These are phyloP conservation scores for Cerioporus squamosus DNA, from an alignment of 1,284 basidiomycete genomes.

Conservation along the genomic window DNA sequence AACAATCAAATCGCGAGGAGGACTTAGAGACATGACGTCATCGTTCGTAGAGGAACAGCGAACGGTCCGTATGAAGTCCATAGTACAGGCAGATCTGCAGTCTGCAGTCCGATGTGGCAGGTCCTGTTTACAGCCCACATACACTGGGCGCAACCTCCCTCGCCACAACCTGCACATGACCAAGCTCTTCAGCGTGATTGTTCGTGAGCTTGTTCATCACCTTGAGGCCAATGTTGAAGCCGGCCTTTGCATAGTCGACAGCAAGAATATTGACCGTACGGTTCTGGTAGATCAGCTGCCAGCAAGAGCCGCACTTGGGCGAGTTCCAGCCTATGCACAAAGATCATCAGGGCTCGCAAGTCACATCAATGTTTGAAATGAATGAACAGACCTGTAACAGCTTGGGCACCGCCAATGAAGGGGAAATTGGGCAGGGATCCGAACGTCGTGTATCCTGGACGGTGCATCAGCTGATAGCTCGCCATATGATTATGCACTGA, in stretches of 20 bases:
- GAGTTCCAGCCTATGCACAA: slow-evolving; percentile 41
- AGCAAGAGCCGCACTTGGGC: slow-evolving; percentile 50
- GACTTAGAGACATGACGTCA: too few species aligned
- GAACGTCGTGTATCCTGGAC: slow-evolving; percentile 50
- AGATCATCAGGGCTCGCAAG: slow-evolving; percentile 5
- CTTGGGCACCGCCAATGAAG: slow-evolving; percentile 48
- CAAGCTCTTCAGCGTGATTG: slow-evolving; percentile 40
- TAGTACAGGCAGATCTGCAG: too few species aligned
- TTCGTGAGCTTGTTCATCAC: slow-evolving; percentile 50
- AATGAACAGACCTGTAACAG: slow-evolving; percentile 43
- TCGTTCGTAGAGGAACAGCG: too few species aligned
- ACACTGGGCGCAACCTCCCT: slow-evolving; percentile 37
- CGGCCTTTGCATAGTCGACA: slow-evolving; percentile 42
- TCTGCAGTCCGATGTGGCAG: too few species aligned
- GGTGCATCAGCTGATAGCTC: slow-evolving; percentile 30
- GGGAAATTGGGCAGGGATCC: slow-evolving; percentile 51
- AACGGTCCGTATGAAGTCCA: too few species aligned
- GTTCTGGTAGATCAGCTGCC: slow-evolving; percentile 43
- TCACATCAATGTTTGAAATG: slow-evolving; percentile 12
- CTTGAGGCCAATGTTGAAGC: slow-evolving; percentile 44
- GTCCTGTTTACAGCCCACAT: slow-evolving; percentile 40
- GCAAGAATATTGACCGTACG: slow-evolving; percentile 44
- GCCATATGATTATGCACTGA: slow-evolving; percentile 40
- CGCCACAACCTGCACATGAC: slow-evolving; percentile 41
- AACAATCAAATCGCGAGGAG: too few species aligned